phyloP scores from a whole-genome alignment of 2,329 filamentous ascomycete genomes.

The Monosporascus sp. region DNA sequence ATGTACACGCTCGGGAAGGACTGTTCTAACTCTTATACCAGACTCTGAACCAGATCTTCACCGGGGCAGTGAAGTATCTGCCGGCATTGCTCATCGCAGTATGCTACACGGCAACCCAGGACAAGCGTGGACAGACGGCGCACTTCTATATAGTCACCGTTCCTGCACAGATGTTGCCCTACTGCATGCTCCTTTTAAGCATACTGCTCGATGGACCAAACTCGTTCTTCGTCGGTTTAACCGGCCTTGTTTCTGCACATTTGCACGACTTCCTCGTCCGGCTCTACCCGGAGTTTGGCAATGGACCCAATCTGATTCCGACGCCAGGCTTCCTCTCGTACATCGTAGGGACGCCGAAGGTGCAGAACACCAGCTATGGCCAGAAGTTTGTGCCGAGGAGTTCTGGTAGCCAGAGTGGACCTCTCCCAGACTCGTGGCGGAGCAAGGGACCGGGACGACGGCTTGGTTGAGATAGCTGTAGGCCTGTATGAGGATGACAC shows the following conservation, averaged over 20 bases:
- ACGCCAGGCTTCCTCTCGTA: conserved; percentile 69
- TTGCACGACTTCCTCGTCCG: conserved; percentile 84
- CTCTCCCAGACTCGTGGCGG: conserved; percentile 59
- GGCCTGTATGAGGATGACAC: too few relatives aligned
- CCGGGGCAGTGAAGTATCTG: conserved; percentile 48
- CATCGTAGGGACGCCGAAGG: conserved; percentile 52
- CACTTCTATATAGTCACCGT: conserved; percentile 80
- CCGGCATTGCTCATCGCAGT: conserved; percentile 72
- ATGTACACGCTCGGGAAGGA: background rate
- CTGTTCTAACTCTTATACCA: conserved; percentile 28
- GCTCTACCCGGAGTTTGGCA: conserved; percentile 84
- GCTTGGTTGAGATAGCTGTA: conserved; percentile 40
- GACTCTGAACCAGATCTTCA: conserved; percentile 46
- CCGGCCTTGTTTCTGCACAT: conserved; percentile 83
- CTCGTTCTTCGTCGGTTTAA: conserved; percentile 58
- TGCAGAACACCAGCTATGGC: conserved; percentile 53
- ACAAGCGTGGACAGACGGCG: conserved; percentile 71
- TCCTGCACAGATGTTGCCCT: conserved; percentile 75
- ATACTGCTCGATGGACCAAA: conserved; percentile 60
- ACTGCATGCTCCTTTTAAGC: conserved; percentile 70
- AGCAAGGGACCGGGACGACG: conserved; percentile 58
- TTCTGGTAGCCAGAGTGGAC: conserved; percentile 35
- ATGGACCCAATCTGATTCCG: conserved; percentile 68
- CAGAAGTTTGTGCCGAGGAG: conserved; percentile 46
- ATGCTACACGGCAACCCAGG: conserved; percentile 78